Conservation (phyloP, 2,329 filamentous ascomycete genomes). For the Boeremia lycopersici region DNA sequence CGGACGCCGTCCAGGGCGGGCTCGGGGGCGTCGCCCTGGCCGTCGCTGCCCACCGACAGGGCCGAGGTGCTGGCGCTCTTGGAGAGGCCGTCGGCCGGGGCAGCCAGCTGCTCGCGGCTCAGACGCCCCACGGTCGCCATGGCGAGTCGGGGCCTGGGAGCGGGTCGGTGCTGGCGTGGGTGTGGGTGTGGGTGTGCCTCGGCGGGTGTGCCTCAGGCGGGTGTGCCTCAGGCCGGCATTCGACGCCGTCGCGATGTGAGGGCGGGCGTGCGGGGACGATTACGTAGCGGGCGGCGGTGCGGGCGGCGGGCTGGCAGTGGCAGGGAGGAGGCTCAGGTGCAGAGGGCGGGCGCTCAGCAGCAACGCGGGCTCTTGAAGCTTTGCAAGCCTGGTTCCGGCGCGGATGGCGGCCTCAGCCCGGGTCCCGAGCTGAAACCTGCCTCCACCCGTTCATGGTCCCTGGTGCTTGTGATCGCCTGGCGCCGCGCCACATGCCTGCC, state of each 20-base stretch:
- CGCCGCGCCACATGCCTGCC: neutral
- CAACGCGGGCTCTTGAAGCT: neutral
- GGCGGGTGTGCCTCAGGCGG: neutral
- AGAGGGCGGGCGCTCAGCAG: too few species aligned
- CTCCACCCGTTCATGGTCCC: constrained; percentile 5
- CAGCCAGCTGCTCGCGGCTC: constrained; percentile 33
- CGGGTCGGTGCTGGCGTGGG: neutral
- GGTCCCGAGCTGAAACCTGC: constrained; percentile 6
- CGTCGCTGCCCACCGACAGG: constrained; percentile 41
- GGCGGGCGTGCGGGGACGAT: constrained; percentile 6
- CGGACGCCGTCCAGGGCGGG: constrained; percentile 49
- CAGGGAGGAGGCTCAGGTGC: too few species aligned
- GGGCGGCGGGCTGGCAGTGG: neutral
- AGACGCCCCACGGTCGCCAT: constrained; percentile 33
- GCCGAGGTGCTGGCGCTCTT: constrained; percentile 39
- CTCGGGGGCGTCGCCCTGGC: constrained; percentile 32
- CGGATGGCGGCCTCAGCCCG: neutral
- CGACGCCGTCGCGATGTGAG: neutral
- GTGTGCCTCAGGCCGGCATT: neutral
- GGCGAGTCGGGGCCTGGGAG: neutral
- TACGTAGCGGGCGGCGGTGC: constrained; percentile 1
- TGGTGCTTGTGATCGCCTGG: constrained; percentile 3
- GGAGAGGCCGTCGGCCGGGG: constrained; percentile 21
- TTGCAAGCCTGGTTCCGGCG: neutral
- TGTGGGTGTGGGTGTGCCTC: neutral